A percentile compares a stretch with the other conserved stretches of the same genome.
Evolutionary conservation across 1,139 yeast genomes (phyloP).

Genomic region (Magnusiomyces fungicola): DNA sequence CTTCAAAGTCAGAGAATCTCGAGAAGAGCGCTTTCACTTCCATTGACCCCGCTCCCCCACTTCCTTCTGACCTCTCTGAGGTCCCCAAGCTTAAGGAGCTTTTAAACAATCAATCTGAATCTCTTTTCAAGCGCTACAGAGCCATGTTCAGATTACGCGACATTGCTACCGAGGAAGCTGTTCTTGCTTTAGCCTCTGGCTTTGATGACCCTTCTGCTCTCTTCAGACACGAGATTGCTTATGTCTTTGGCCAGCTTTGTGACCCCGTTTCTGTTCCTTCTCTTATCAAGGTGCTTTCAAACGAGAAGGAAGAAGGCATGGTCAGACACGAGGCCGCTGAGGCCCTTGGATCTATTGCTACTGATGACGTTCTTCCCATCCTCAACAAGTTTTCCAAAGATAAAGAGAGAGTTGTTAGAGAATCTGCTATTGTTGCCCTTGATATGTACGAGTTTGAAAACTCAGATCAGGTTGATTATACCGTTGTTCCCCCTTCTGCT

Average conservation of each 20-base stretch:
- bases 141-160: slow-evolving; percentile 98
- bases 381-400: slow-evolving; percentile 73
- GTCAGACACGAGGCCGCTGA: slow-evolving; percentile 99
- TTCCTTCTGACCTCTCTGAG: slow-evolving; percentile 51
- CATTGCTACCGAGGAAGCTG: slow-evolving; percentile 87
- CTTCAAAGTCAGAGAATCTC: slow-evolving; percentile 54
- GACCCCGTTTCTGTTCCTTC: slow-evolving; percentile 91
- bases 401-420: slow-evolving; percentile 83
- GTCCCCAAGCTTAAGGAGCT: slow-evolving; percentile 58
- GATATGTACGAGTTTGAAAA: slow-evolving; percentile 97
- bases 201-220: slow-evolving; percentile 86
- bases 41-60: slow-evolving; percentile 97
- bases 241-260: slow-evolving; percentile 94
- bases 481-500: slow-evolving; percentile 28
- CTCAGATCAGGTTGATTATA: slow-evolving; percentile 77
- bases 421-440: slow-evolving; percentile 91
- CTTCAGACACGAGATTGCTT: slow-evolving; percentile 96
- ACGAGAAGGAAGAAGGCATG: slow-evolving; percentile 86
- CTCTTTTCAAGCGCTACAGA: slow-evolving; percentile 90
- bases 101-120: slow-evolving; percentile 66
- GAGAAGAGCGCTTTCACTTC: slow-evolving; percentile 75
- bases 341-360: slow-evolving; percentile 93
- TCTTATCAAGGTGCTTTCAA: slow-evolving; percentile 69
- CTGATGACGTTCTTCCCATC: slow-evolving; percentile 91
- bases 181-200: slow-evolving; percentile 84